Percentiles rank a stretch among this genome's conserved stretches.
Conservation (phyloP, 495 filamentous ascomycete species). For the Cudoniella acicularis region DNA sequence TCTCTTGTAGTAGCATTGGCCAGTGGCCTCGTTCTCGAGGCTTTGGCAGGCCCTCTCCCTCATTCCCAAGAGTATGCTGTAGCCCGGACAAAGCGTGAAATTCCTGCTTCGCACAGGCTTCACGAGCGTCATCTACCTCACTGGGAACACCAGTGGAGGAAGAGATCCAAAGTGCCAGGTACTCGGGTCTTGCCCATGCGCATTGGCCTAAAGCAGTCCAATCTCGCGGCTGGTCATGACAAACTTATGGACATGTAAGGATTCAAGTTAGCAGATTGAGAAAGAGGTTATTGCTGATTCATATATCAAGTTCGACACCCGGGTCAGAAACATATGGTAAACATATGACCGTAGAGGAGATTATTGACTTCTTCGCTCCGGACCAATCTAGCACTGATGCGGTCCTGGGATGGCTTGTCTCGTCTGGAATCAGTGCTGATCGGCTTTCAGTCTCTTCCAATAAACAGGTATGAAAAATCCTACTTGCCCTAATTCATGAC, state of each 20-base stretch:
- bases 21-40: too few species aligned
- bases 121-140: constrained; percentile 33
- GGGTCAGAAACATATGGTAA: constrained; percentile 22
- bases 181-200: constrained; percentile 31
- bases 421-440: constrained; percentile 16
- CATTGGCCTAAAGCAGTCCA: constrained; percentile 50
- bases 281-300: constrained; percentile 1
- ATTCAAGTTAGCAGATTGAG: not conserved
- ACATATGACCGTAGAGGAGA: constrained; percentile 22
- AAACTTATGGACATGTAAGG: constrained; percentile 46
- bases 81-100: constrained; percentile 23
- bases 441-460: constrained; percentile 13
- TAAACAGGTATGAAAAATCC: constrained; percentile 12
- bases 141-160: constrained; percentile 19
- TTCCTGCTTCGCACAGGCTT: constrained; percentile 28
- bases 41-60: too few species aligned
- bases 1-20: too few species aligned
- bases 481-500: not conserved
- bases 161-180: constrained; percentile 14
- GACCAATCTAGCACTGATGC: constrained; percentile 10
- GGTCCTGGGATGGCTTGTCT: constrained; percentile 19
- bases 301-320: constrained; percentile 21
- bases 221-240: constrained; percentile 48
- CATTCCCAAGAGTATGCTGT: too few species aligned
- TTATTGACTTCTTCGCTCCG: constrained; percentile 25